phyloP scores from a whole-genome alignment of 2,329 filamentous ascomycete species.

The Aaosphaeria arxii region DNA sequence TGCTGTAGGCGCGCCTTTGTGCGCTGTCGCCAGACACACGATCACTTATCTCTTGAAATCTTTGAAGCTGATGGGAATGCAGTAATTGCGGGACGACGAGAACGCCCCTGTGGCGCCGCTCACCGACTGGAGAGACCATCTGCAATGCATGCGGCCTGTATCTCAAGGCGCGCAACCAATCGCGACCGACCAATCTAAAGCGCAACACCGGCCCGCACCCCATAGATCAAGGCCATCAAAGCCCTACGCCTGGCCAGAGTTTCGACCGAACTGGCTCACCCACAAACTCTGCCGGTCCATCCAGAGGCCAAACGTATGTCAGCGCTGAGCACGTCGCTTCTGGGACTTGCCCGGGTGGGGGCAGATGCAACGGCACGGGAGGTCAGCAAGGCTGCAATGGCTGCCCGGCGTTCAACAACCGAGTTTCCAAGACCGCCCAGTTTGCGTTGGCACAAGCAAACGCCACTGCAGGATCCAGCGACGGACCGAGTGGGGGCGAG shows the following conservation, averaged over 20 bases:
- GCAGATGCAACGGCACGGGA: conserved; percentile 92
- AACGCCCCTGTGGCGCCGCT: conserved; percentile 92
- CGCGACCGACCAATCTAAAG: conserved; percentile 86
- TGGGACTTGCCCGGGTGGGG: conserved; percentile 93
- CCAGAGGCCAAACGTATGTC: conserved; percentile 65
- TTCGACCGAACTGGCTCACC: conserved; percentile 41
- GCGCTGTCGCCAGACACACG: not conserved
- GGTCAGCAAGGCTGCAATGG: conserved; percentile 93
- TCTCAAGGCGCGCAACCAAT: conserved; percentile 86
- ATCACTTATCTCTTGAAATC: not conserved
- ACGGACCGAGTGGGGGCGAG: conserved; percentile 14
- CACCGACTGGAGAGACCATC: conserved; percentile 88
- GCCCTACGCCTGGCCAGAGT: conserved; percentile 37
- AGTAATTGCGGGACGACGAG: conserved; percentile 95
- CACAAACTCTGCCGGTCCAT: conserved; percentile 35
- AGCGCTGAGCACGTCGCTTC: conserved; percentile 69
- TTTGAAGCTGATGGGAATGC: not conserved
- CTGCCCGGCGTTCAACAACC: conserved; percentile 96
- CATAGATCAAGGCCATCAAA: conserved; percentile 31
- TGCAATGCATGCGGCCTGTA: conserved; percentile 98
- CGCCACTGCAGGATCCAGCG: conserved; percentile 21
- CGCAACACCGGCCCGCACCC: conserved; percentile 55
- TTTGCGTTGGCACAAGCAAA: conserved; percentile 53
- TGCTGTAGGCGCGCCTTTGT: not conserved
- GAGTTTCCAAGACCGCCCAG: conserved; percentile 82